Evolutionary conservation across 371 early-diverging fungal species (phyloP).

Genomic region (Lichtheimia ornata): DNA sequence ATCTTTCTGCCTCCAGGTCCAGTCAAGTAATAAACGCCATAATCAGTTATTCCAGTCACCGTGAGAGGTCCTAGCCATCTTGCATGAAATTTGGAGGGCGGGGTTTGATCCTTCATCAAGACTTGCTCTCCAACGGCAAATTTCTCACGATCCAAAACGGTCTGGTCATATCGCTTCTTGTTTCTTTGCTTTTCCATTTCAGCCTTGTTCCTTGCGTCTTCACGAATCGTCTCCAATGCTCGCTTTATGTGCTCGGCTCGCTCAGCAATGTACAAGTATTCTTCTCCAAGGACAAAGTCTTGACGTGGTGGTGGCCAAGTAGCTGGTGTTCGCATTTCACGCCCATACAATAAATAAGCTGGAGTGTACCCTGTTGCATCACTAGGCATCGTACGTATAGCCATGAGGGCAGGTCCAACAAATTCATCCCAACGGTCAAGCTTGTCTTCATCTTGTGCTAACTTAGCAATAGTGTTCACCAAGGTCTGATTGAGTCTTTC

Average conservation of each 20-base stretch:
- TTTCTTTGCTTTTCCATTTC: too few species aligned
- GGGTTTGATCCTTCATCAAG: constrained; percentile 1
- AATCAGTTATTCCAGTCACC: constrained; percentile 7
- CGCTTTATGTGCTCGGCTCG: too few species aligned
- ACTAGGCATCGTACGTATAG: constrained; percentile 18
- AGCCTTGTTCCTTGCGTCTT: too few species aligned
- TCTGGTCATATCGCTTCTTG: constrained; percentile 1
- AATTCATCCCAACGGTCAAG: constrained; percentile 11
- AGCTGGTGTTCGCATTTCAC: constrained; percentile 19
- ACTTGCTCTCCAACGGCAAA: constrained; percentile 1
- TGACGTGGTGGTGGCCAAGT: constrained; percentile 20
- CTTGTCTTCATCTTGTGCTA: constrained; percentile 6
- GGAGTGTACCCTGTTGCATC: constrained; percentile 16
- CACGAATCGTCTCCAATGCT: too few species aligned
- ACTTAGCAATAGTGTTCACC: constrained; percentile 13
- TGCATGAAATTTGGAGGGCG: constrained; percentile 8
- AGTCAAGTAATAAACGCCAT: constrained; percentile 14
- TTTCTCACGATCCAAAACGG: too few species aligned
- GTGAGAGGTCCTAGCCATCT: constrained; percentile 22
- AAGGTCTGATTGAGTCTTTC: constrained; percentile 11
- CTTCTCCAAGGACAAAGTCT: too few species aligned
- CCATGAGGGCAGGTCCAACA: constrained; percentile 12
- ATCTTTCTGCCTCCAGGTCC: constrained; percentile 13
- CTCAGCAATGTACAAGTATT: too few species aligned
- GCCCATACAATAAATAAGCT: constrained; percentile 18